Percentiles rank a stretch among this genome's conserved stretches.
These are phyloP conservation scores for Corylus americana DNA, from an alignment of 306 rosid species.

Conservation along the genomic window DNA sequence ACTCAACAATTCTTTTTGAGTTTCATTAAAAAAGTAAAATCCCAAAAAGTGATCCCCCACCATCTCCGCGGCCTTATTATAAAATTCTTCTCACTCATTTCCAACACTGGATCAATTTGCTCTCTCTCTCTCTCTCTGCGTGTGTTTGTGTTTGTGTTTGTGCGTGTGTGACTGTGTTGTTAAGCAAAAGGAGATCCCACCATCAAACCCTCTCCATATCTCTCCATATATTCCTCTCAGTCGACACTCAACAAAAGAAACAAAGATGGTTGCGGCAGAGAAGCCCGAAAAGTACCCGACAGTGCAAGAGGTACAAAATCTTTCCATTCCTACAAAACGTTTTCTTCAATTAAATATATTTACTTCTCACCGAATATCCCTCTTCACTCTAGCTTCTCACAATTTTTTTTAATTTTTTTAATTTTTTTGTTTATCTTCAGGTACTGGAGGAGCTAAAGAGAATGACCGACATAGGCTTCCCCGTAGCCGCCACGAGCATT, in stretches of 20 bases:
- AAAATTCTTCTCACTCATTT: conserved; percentile 30
- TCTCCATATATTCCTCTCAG: background rate
- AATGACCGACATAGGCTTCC: conserved; percentile 65
- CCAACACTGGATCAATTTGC: conserved; percentile 9
- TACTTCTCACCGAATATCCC: background rate
- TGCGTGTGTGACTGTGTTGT: background rate
- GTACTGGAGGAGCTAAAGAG: conserved; percentile 69
- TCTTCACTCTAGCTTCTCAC: background rate
- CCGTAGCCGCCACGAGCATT: conserved; percentile 67
- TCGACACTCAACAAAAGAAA: conserved; percentile 16
- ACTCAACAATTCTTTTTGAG: too few species aligned
- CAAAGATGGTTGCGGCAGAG: conserved; percentile 37
- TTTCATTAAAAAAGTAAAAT: too few species aligned
- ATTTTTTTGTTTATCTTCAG: conserved; percentile 31
- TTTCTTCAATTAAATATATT: background rate
- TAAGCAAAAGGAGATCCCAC: conserved; percentile 14
- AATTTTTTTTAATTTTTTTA: background rate
- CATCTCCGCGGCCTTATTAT: conserved; percentile 26
- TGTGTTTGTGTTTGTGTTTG: background rate
- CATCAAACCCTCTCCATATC: background rate
- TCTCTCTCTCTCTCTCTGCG: conserved; percentile 10
- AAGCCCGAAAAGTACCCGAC: conserved; percentile 48
- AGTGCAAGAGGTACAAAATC: conserved; percentile 53
- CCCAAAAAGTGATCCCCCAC: background rate
- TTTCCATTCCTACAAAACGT: background rate